phyloP scores from a whole-genome alignment of 306 rosid genomes.

The Acacia acuminata region DNA sequence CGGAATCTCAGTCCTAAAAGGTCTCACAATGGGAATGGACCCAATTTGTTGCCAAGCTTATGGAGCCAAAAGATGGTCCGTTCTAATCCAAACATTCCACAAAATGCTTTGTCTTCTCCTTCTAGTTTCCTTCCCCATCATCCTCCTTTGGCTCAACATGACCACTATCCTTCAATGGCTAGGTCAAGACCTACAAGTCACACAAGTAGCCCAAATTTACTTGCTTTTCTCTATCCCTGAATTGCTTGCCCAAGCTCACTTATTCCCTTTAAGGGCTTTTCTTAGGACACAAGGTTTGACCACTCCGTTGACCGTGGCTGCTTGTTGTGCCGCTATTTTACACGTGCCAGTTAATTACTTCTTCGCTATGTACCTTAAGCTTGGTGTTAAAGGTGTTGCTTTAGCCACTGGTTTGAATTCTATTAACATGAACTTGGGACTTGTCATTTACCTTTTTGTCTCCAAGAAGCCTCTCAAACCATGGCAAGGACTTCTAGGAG shows the following conservation, averaged over 20 bases:
- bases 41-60: constrained; percentile 90
- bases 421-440: constrained; percentile 57
- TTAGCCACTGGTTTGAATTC: constrained; percentile 71
- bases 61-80: constrained; percentile 75
- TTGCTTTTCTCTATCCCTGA: constrained; percentile 75
- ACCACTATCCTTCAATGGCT: constrained; percentile 54
- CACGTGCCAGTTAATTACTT: constrained; percentile 67
- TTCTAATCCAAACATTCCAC: constrained; percentile 66
- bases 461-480: constrained; percentile 68
- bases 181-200: constrained; percentile 78
- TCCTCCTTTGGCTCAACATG: constrained; percentile 66
- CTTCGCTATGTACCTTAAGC: constrained; percentile 44
- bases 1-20: constrained; percentile 64
- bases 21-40: constrained; percentile 79
- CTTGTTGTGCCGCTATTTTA: constrained; percentile 57
- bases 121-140: constrained; percentile 57
- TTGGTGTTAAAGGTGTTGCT: constrained; percentile 75
- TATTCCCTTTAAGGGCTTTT: constrained; percentile 61
- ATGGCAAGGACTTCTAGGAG: constrained; percentile 47
- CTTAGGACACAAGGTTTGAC: constrained; percentile 75
- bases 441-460: constrained; percentile 50
- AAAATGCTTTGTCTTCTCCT: constrained; percentile 69
- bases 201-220: constrained; percentile 65
- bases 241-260: constrained; percentile 72
- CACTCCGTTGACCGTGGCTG: constrained; percentile 62